Conservation (phyloP, 495 filamentous ascomycete genomes). For the Aspergillus taichungensis region DNA sequence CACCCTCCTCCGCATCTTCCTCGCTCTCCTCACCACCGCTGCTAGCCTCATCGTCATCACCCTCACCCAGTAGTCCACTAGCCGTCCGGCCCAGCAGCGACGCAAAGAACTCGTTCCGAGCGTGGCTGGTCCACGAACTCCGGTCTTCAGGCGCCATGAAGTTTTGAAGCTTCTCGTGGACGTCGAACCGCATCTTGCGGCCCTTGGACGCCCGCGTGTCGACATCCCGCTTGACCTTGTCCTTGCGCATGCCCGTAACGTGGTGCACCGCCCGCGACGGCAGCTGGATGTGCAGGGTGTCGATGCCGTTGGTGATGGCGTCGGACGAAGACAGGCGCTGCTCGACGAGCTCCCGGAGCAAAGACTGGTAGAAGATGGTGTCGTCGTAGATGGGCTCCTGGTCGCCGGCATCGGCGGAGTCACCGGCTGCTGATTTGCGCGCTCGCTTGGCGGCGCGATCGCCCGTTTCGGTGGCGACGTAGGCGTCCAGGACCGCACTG, state of each 20-base stretch:
- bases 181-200: constrained; percentile 81
- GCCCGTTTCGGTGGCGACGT: constrained; percentile 55
- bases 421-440: constrained; percentile 9
- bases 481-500: constrained; percentile 61
- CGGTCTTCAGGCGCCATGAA: constrained; percentile 93
- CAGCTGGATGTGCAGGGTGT: constrained; percentile 28
- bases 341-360: constrained; percentile 87
- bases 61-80: constrained; percentile 64
- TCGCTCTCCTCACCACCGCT: constrained; percentile 43
- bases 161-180: constrained; percentile 95
- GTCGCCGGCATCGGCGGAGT: constrained; percentile 2
- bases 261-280: constrained; percentile 30
- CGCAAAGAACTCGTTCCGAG: constrained; percentile 80
- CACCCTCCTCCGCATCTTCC: constrained; percentile 52
- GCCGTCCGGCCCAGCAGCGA: constrained; percentile 67
- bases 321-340: constrained; percentile 54
- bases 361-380: constrained; percentile 82
- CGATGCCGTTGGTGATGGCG: constrained; percentile 36
- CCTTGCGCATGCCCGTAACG: constrained; percentile 62
- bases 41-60: constrained; percentile 43
- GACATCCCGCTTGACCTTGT: constrained; percentile 71
- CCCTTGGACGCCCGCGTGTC: constrained; percentile 96
- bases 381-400: constrained; percentile 69
- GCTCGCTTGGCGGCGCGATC: constrained; percentile 56
- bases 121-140: constrained; percentile 62